These are phyloP conservation scores for Solanum dulcamara DNA, from an alignment of 257 asterid genomes.

Conservation along the genomic window DNA sequence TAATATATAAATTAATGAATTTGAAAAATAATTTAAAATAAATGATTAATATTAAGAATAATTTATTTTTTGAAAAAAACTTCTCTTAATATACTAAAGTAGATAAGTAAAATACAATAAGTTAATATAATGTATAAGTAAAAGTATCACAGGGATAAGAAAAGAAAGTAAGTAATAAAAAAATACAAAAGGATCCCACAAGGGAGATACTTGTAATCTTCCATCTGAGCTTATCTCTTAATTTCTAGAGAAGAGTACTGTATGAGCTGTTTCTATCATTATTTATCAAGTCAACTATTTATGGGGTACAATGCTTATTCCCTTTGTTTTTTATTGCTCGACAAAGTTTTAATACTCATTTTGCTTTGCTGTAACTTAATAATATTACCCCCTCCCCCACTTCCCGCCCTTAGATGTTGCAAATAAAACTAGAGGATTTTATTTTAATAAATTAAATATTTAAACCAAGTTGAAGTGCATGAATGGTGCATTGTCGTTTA, in stretches of 20 bases:
- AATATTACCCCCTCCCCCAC: not conserved
- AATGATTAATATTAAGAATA: no score
- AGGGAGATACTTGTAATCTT: constrained; percentile 49
- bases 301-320: constrained; percentile 6
- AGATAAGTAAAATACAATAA: no score
- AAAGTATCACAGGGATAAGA: no score
- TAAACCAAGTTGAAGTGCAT: not conserved
- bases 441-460: not conserved
- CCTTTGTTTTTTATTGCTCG: not conserved
- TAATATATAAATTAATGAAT: not conserved
- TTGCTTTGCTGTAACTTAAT: constrained; percentile 30
- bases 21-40: not conserved
- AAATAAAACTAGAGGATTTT: not conserved
- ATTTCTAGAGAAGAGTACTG: not conserved
- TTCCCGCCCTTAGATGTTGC: not conserved
- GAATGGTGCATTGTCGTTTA: not conserved
- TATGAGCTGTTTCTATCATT: constrained; percentile 37
- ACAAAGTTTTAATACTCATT: not conserved
- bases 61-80: no score
- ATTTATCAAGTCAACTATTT: constrained; percentile 43
- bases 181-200: constrained; percentile 30
- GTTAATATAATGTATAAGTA: no score
- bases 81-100: no score
- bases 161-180: not conserved
- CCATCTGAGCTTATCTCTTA: constrained; percentile 18